phyloP scores from a whole-genome alignment of 2,329 filamentous ascomycete genomes.

The Neonectria ditissima region DNA sequence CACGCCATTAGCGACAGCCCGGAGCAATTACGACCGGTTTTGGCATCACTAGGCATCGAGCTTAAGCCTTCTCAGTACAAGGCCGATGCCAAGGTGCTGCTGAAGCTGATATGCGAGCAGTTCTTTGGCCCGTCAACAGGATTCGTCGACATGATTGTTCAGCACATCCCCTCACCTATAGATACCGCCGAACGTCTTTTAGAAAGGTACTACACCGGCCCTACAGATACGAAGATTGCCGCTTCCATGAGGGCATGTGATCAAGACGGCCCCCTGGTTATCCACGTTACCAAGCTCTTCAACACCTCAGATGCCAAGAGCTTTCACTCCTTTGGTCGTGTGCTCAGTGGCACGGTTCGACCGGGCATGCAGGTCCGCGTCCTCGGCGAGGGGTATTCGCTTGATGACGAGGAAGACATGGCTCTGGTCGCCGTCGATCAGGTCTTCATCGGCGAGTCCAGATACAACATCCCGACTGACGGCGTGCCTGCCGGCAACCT shows the following conservation, averaged over 20 bases:
- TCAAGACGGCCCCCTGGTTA: slow-evolving; percentile 89
- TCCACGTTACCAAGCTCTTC: slow-evolving; percentile 94
- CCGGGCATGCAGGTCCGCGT: slow-evolving; percentile 88
- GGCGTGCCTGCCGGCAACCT: slow-evolving; percentile 95
- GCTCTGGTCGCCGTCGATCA: slow-evolving; percentile 84
- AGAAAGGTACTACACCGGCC: slow-evolving; percentile 91
- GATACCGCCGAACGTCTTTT: slow-evolving; percentile 82
- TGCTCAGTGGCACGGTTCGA: slow-evolving; percentile 90
- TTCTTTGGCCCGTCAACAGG: slow-evolving; percentile 93
- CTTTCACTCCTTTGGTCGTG: slow-evolving; percentile 90
- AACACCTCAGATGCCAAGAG: slow-evolving; percentile 89
- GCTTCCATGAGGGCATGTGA: slow-evolving; percentile 85
- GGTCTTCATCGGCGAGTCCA: slow-evolving; percentile 90
- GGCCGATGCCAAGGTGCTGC: slow-evolving; percentile 86
- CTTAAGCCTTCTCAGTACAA: slow-evolving; percentile 95
- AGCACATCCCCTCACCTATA: slow-evolving; percentile 88
- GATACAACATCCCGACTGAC: slow-evolving; percentile 92
- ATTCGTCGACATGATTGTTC: slow-evolving; percentile 95
- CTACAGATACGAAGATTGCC: slow-evolving; percentile 83
- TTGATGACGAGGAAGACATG: slow-evolving; percentile 99
- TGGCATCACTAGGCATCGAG: slow-evolving; percentile 82
- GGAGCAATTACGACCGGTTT: slow-evolving; percentile 82
- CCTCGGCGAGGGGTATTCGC: slow-evolving; percentile 92
- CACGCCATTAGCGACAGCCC: slow-evolving; percentile 94
- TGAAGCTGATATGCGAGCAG: slow-evolving; percentile 91